Base-by-base conservation (phyloP, 208 protist genomes). In the Trypanosoma boissoni region DNA sequence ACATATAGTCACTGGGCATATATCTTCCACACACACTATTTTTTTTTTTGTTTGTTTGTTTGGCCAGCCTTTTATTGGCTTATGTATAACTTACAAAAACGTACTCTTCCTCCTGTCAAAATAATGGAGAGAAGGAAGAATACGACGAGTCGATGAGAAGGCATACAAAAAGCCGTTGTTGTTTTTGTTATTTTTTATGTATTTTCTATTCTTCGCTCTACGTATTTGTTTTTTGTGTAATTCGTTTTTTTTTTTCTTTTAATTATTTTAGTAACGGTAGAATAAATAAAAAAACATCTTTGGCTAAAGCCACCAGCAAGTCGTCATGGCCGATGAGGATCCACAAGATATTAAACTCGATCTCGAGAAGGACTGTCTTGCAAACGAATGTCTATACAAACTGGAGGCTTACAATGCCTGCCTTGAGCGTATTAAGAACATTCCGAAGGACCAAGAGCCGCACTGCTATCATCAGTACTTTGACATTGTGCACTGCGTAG, bases 401-500 rank as follows among this genome's bases (percentile, higher is more conserved):
- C 68, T 90, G 26, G 20, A 46, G 34, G 76, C 70, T 20, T 90
- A 90, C 68, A 71, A 82, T 34, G 76, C 48, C 26, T 90, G 83
- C 72, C 72, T 83, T n/a, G 83, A 90, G 69, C 83, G 83, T 53
- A 90, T 90, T 56, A 84, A 86, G 70, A 64, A 60, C 14, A 70
- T 86, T 21, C 64, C 66, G 3, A 45, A 75, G 28, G 76, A 78
- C 23, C 75, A 75, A 52, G 83, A 90, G 74, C 83, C 83, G 21
- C 78, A 90, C 65, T 90, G 83, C 68, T 90, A 84, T 64, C 54
- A 76, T 45, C 78, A 86, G 65, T 90, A 90, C 76, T 90, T 90
- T 60, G 72, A 75, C 58, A 86, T 90, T 45, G 69, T 90, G 27
- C 83, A 90, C 74, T 90, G 83, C 68, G 83, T 90, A 51, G 83